Evolutionary conservation across 257 asterid species (phyloP), one percentile per base, ranked within the genome.

Genomic region (Voacanga thouarsii): DNA sequence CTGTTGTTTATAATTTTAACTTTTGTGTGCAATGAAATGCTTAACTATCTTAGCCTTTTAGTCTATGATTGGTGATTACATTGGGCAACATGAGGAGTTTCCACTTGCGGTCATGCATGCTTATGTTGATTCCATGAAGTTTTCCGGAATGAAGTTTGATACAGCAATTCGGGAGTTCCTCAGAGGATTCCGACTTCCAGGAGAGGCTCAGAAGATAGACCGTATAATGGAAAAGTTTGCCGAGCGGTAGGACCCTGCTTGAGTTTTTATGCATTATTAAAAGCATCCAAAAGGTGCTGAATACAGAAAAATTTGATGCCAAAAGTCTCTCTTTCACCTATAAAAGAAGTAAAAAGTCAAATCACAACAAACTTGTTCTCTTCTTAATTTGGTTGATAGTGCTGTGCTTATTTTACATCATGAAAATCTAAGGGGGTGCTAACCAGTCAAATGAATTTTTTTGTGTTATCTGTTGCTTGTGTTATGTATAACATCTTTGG

Each of bases 131-230:
- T 91, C 93, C 82, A 92, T 96, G 97, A 85, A 86, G 55, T 93
- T 96, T 69, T 88, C 93, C 85, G 97, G 92, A 78, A 84, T 92
- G 97, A 96, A 90, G 85, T 96, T 96, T 87, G 97, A 89, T 79
- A 56, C 80, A 73, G 98, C 99, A 76, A 92, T 96, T 77, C 96
- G 99, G 85, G 97, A 96, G 86, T 93, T 93, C 83, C 97, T 96
- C 61, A 90, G 84, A 83, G 98, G 96, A 44, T 93, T 96, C 80
- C 94, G 98, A 72, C 98, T 96, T 88, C 99, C 99, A 26, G 98
- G 98, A 78, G 99, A 96, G 89, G 99, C 98, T 83, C 99, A 96
- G 91, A 96, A 93, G 91, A 94, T 96, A 84, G 99, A 96, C 82
- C 97, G 98, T 80, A 93, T 96, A 68, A 96, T 96, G 98, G 99